Evolutionary conservation across 169 alveolate species (phyloP), one percentile per base, ranked within the genome.

Genomic region (Plasmodium gaboni): DNA sequence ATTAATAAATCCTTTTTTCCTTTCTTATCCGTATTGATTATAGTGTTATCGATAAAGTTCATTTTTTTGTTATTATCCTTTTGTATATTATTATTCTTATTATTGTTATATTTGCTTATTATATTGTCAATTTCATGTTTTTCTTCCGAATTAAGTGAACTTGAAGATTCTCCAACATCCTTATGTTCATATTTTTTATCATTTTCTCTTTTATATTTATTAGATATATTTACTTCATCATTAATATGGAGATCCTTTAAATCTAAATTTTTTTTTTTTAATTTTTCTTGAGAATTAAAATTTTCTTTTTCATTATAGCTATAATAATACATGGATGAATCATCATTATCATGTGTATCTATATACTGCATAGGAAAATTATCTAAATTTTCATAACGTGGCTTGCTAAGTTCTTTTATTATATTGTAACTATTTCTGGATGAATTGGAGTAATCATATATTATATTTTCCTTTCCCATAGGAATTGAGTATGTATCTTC

Each of bases 231-330:
- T 60, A 38, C n/a, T 12, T 74, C 28, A 28, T 60, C 28, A 46
- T 64, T 22, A 28, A 10, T 65, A 17, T 19, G 44, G 15, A 53
- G 15, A 28, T 57, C 67, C 9, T 67, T 74, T 65, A 60, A 65
- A 28, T 74, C 22, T 6, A 65, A 44, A 60, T 74, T 61, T 28
- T 63, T 57, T 46, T 60, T 74, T 60, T 50, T 50, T 22, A 59
- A 10, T 65, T 50, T 48, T 59, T 24, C 65, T 28, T 60, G 73
- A 22, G 73, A 74, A 59, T 60, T 57, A 7, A 42, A 13, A 60
- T 74, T 74, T 60, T 61, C 73, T 10, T 32, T 60, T 60, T 44
- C 88, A 60, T 74, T 74, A 38, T 74, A 74, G 51, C 72, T 60
- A 67, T 74, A 74, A 60, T 59, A 46, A 59, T 74, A 60, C 26